Evolutionary conservation across 768 basidiomycete species (phyloP), one percentile per base, ranked within the genome.

Genomic region (Xerocomellus intermedius): DNA sequence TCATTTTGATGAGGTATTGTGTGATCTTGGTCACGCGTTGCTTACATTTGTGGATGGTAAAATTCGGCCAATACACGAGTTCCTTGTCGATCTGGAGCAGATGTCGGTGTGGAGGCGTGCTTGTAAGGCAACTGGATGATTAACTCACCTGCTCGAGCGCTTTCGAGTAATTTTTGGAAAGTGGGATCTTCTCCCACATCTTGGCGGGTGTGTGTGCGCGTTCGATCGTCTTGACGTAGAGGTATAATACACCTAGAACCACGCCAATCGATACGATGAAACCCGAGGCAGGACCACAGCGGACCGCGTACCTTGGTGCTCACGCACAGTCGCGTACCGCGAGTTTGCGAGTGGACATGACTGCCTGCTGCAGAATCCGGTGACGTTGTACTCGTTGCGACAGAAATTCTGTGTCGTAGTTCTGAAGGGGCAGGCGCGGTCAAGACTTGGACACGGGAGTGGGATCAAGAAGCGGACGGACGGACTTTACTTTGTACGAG

Each of bases 401-500:
- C 97, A 98, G 76, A 99, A 98, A 69, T 97, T 98, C 74, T 98
- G 96, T 2, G 94, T 97, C 2, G 85, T 78, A 1, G 96, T 96
- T 73, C 94, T 96, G 69, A 14, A 16, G 33, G 57, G 14, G 8
- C 8, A 8, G 10, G 13, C 8, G 30, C 8, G 42, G 50, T 61
- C 52, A 57, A 38, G 28, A 17, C 50, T 62, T 49, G 57, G 26
- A 26, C 59, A 44, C 38, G 9, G n/a, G 22, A 3, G 4, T 45
- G n/a, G 45, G 28, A 37, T 16, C 24, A 10, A 36, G 14, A 46
- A 52, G 43, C 10, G 30, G 22, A 78, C 91, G 69, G 64, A 78
- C 91, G 69, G 64, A 95, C 96, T 96, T 98, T 80, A 99, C 95
- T 89, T 98, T 98, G 75, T 96, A 99, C 0, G 96, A 97, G 78